Conservation (phyloP, 352 stramenopile genomes). For the Globisporangium cylindrosporum region DNA sequence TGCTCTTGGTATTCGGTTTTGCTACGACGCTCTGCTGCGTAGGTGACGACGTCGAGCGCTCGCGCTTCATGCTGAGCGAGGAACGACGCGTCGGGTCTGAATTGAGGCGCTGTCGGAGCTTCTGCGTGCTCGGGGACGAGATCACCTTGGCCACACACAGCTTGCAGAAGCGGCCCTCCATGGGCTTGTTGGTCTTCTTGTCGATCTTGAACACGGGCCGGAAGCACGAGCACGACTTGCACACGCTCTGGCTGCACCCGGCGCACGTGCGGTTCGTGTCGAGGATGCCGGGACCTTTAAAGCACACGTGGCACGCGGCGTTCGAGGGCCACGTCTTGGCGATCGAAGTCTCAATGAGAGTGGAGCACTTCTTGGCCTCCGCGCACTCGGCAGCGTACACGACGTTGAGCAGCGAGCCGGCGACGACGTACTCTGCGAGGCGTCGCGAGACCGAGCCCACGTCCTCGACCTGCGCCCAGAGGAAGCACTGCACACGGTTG, state of each 20-base stretch:
- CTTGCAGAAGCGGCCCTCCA: slow-evolving; percentile 18
- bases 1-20: background rate
- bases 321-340: slow-evolving; percentile 26
- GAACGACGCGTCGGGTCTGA: slow-evolving; percentile 12
- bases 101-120: slow-evolving; percentile 9
- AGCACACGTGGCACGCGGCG: slow-evolving; percentile 30
- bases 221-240: slow-evolving; percentile 29
- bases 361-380: slow-evolving; percentile 14
- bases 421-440: slow-evolving; percentile 18
- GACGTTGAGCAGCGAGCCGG: slow-evolving; percentile 23
- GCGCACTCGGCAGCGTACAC: slow-evolving; percentile 17
- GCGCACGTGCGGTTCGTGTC: slow-evolving; percentile 23
- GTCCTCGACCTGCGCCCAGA: slow-evolving; percentile 24
- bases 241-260: slow-evolving; percentile 37
- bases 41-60: slow-evolving; percentile 15
- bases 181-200: slow-evolving; percentile 9
- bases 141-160: slow-evolving; percentile 11
- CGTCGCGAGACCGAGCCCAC: slow-evolving; percentile 15
- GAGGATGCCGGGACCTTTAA: slow-evolving; percentile 22
- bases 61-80: slow-evolving; percentile 9
- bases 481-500: slow-evolving; percentile 39
- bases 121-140: slow-evolving; percentile 7
- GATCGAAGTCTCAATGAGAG: slow-evolving; percentile 11
- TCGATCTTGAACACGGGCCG: slow-evolving; percentile 18
- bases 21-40: background rate